Evolutionary conservation across 192 early-diverging fungal genomes (phyloP), one percentile per base, ranked within the genome.

Genomic region (Coemansia sp.): DNA sequence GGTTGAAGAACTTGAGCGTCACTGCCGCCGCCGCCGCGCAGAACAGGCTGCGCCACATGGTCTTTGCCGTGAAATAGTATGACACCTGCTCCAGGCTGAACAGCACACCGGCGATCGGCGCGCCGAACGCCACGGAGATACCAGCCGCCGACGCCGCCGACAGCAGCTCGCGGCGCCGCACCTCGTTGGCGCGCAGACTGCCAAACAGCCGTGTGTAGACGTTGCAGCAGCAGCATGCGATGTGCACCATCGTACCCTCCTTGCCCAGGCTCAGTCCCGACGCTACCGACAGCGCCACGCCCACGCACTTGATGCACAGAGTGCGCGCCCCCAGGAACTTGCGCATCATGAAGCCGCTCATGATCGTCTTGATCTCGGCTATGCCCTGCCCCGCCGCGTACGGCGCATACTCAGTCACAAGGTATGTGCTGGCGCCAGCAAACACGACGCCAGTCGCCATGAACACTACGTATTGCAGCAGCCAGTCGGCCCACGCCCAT

Each of bases 81-180:
- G 85, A 85, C n/a, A 85, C 78, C 63, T 81, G 73, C 70, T 84
- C 83, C 36, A 84, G 66, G 34, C 79, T 81, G 40, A 91, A 90
- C 9, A 92, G 69, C 23, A 93, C 90, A 19, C 90, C 90, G 0
- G 89, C 96, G 60, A 98, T 95, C 1, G 97, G 96, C 25, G 95
- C 91, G 0, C 97, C 97, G 84, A 99, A 98, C 6, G 96, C 96
- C 5, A 96, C 94, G 0, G 94, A 92, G 9, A 98, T 91, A n/a
- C 96, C 97, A 5, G 97, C 96, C 0, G 97, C 95, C 72, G 92
- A 89, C 0, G 93, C 89, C 0, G 90, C 90, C 14, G 90, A 91
- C 20, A 93, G 76, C n/a, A 94, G 87, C 71, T 94, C 89, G n/a
- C 90, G 81, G 49, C 87, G 85, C 66, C 91, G 89, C 19, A 92